phyloP scores from a whole-genome alignment of 345 rosid genomes.

The Mangifera indica region DNA sequence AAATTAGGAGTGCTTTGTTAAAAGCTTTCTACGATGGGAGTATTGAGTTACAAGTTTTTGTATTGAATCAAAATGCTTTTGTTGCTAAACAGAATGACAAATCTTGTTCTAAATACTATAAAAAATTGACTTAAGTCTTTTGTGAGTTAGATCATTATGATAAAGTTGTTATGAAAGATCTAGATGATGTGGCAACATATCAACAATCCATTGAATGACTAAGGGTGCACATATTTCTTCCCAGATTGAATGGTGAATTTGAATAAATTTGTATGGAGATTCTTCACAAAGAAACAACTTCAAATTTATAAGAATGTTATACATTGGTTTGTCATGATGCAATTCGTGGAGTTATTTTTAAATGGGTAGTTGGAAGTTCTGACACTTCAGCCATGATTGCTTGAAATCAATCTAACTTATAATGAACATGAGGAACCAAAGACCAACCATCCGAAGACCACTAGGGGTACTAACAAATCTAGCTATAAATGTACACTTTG shows the following conservation, averaged over 20 bases:
- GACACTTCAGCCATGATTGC: not conserved
- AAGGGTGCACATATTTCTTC: constrained; percentile 16
- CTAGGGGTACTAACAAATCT: not conserved
- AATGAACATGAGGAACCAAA: not conserved
- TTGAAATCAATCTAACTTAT: not conserved
- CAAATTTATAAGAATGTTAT: constrained; percentile 1
- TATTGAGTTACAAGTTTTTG: too few relatives aligned
- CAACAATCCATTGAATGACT: not conserved
- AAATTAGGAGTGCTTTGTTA: too few relatives aligned
- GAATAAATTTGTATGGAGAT: constrained; percentile 10
- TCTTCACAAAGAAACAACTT: not conserved
- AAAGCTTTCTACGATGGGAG: too few relatives aligned
- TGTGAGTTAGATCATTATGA: constrained; percentile 10
- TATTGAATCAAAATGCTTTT: too few relatives aligned
- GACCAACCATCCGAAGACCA: too few relatives aligned
- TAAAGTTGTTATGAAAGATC: constrained; percentile 18
- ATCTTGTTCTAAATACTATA: not conserved
- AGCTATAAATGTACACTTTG: constrained; percentile 1
- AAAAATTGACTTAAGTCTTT: not conserved
- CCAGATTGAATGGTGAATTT: not conserved
- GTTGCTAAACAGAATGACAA: too few relatives aligned
- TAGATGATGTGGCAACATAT: not conserved
- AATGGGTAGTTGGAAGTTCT: not conserved
- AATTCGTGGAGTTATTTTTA: too few relatives aligned
- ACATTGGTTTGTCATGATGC: not conserved